phyloP scores from a whole-genome alignment of 345 rosid genomes.

The Linum trigynum region DNA sequence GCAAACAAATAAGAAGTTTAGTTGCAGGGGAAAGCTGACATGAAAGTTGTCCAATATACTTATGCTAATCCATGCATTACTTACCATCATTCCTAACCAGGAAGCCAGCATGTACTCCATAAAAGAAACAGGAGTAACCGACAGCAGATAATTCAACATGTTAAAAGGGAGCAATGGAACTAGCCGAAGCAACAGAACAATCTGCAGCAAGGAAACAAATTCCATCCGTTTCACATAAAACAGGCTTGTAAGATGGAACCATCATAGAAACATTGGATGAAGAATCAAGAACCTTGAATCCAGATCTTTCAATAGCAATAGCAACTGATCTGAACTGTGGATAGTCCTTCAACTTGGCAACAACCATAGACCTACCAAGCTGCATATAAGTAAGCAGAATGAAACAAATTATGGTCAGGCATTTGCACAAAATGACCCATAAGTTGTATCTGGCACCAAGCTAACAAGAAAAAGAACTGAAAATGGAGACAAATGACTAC shows the following conservation, averaged over 20 bases:
- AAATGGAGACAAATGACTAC: neutral
- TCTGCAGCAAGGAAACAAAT: conserved; percentile 28
- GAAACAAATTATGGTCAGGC: neutral
- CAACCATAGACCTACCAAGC: conserved; percentile 79
- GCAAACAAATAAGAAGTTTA: conserved; percentile 16
- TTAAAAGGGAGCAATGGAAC: conserved; percentile 93
- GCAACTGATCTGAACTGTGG: conserved; percentile 89
- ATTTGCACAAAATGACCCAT: neutral
- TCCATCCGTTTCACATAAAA: conserved; percentile 7
- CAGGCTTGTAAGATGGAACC: neutral
- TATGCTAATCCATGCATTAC: neutral
- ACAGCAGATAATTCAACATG: conserved; percentile 90
- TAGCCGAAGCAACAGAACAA: conserved; percentile 88
- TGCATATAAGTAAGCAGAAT: conserved; percentile 20
- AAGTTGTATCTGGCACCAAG: neutral
- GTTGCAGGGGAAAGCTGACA: too few relatives aligned
- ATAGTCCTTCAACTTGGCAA: conserved; percentile 83
- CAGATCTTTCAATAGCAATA: conserved; percentile 73
- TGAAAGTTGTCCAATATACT: too few relatives aligned
- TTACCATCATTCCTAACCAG: conserved; percentile 99
- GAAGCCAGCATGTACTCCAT: conserved; percentile 87
- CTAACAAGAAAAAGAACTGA: neutral
- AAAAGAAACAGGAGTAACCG: conserved; percentile 79
- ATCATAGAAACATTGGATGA: neutral
- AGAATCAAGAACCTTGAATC: conserved; percentile 65